Evolutionary conservation across 2,329 filamentous ascomycete genomes (phyloP), one percentile per base, ranked within the genome.

Genomic region (Ophiocordyceps australis): DNA sequence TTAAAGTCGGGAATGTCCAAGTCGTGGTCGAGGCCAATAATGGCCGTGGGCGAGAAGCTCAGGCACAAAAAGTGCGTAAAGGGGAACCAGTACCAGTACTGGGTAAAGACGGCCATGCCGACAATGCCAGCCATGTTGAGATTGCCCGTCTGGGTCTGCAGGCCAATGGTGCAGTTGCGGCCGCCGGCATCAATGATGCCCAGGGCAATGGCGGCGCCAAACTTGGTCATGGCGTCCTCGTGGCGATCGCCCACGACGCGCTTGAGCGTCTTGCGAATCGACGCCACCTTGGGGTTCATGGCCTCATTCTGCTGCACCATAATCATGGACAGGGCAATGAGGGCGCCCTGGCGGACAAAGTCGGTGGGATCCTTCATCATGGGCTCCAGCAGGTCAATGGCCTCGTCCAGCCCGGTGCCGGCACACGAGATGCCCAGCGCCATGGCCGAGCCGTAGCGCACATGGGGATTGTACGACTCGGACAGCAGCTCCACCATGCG

Each of bases 11-110:
- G 83, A 28, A 93, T 82, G 41, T 94, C 82, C 10, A 98, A 65
- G 43, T 94, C 81, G 43, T 91, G 77, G 46, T 98, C 85, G 15
- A 98, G 71, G 32, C 80, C 86, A 39, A 95, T 94, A 43, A 98
- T 79, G 2, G 89, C 79, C 2, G 91, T 98, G 2, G 89, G 89
- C n/a, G 81, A 83, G 55, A 98, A 95, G 42, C 82, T 85, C 33
- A 98, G 64, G 1, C 86, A 91, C 30, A 98, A 52, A 70, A 98
- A 98, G 54, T 98, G 89, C 17, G 89, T 92, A 42, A 95, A 77
- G 32, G 89, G 89, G 69, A 98, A 98, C 89, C 89, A 98, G 60
- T 98, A 98, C 89, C 89, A 98, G 60, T 98, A 98, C 50, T 98
- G 89, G 7, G 85, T 92, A 55, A 98, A 98, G 28, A 98, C 79